phyloP scores from a whole-genome alignment of 2,329 filamentous ascomycete species.

The Beauveria medogensis region DNA sequence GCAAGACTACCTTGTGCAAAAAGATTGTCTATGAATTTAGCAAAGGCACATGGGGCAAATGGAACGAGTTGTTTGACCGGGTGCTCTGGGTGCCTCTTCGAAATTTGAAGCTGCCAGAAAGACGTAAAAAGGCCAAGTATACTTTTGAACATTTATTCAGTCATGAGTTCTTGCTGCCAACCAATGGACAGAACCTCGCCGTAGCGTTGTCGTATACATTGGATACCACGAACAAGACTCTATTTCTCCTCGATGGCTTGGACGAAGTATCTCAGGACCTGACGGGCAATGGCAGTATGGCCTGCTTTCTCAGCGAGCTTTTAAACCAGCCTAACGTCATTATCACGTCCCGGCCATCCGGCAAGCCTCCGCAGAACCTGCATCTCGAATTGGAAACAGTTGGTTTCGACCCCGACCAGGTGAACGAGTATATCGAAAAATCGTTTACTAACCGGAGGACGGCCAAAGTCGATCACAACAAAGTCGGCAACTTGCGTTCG shows the following conservation, averaged over 20 bases:
- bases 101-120: constrained; percentile 20
- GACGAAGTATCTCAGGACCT: constrained; percentile 3
- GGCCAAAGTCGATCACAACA: neutral
- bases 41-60: constrained; percentile 14
- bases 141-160: constrained; percentile 19
- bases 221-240: constrained; percentile 14
- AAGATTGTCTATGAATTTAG: constrained; percentile 30
- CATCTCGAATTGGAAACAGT: neutral
- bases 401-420: neutral
- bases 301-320: neutral
- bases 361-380: neutral
- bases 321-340: neutral
- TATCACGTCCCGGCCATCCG: neutral
- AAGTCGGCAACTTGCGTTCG: constrained; percentile 13
- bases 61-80: constrained; percentile 14
- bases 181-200: neutral
- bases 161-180: constrained; percentile 22
- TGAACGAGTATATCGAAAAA: neutral
- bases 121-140: constrained; percentile 13
- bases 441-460: neutral
- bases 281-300: neutral
- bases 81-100: constrained; percentile 17
- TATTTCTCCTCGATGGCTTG: constrained; percentile 32
- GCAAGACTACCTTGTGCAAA: constrained; percentile 34
- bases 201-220: neutral